Evolutionary conservation across 2,329 filamentous ascomycete genomes (phyloP), one percentile per base, ranked within the genome.

Genomic region (Corinectria fuckeliana): DNA sequence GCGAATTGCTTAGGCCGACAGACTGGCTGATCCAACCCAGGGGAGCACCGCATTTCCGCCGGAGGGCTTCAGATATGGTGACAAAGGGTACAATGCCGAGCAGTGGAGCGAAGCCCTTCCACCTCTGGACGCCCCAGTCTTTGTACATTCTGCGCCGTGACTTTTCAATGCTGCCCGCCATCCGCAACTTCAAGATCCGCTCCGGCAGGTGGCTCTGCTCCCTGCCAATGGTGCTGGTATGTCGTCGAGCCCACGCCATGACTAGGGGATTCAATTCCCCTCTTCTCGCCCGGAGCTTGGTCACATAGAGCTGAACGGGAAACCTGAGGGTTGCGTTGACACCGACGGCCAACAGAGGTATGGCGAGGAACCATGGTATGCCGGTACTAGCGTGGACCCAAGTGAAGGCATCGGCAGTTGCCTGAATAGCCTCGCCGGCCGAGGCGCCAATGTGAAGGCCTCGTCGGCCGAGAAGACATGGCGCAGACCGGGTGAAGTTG

Each of bases 281-380:
- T 34, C 74, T 74, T 20, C 64, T 70, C 7, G 71, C 45, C 7
- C 74, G 65, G 11, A 77, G 71, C 21, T 68, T 50, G 50, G 73
- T 66, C 41, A 67, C 77, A 68, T 85, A 81, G 56, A 78, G 63
- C 32, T 75, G 76, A 6, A 82, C 73, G 5, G 85, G 85, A 4
- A 85, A 69, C 13, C 84, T 77, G 58, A 81, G 67, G 47, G 77
- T 56, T 36, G 79, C 66, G 70, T 77, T 81, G 67, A 85, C 72
- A 44, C 74, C 70, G 2, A 85, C 60, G 6, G 82, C 82, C 13
- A 83, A 73, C n/a, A 83, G 74, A 4, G 85, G 83, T 45, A 87
- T 83, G 25, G 79, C 77, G 28, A 85, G 63, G 64, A 77, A 85
- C 85, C 85, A 87, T 1, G 84, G 83, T 1, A 81, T 69, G 34